Percentiles rank a stretch among this genome's conserved stretches.
Evolutionary conservation across 2,329 filamentous ascomycete genomes (phyloP).

Genomic region (Torrubiellomyces zombiae): DNA sequence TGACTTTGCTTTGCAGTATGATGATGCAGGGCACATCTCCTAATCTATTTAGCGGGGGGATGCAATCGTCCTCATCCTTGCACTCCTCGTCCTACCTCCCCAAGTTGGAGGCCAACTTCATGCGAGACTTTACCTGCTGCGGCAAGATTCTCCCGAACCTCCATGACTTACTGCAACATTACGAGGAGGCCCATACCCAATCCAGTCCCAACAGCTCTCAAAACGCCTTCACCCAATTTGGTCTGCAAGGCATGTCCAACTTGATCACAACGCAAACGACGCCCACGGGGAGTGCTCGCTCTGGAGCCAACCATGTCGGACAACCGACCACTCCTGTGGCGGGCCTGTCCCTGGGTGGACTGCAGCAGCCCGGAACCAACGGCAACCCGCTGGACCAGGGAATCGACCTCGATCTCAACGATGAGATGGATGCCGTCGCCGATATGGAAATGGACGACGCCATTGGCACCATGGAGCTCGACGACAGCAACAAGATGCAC

Average conservation of each 20-base stretch:
- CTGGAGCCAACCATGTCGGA: slow-evolving; percentile 12
- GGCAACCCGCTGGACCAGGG: slow-evolving; percentile 24
- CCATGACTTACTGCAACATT: slow-evolving; percentile 90
- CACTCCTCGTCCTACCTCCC: slow-evolving; percentile 94
- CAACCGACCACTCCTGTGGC: slow-evolving; percentile 15
- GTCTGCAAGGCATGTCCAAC: slow-evolving; percentile 15
- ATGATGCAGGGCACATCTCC: slow-evolving; percentile 96
- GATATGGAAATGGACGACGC: slow-evolving; percentile 96
- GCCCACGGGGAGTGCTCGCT: slow-evolving; percentile 13
- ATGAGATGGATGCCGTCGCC: slow-evolving; percentile 72
- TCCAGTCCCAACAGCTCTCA: slow-evolving; percentile 29
- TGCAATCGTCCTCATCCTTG: slow-evolving; percentile 79
- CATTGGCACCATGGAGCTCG: slow-evolving; percentile 47
- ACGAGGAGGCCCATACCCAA: slow-evolving; percentile 84
- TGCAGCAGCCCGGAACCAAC: slow-evolving; percentile 11
- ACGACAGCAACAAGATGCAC: slow-evolving; percentile 48
- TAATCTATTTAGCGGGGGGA: slow-evolving; percentile 36
- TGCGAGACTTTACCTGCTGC: slow-evolving; percentile 94
- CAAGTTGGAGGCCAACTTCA: slow-evolving; percentile 92
- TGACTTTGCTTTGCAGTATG: slow-evolving; percentile 47
- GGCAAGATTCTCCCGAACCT: slow-evolving; percentile 76
- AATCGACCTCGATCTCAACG: slow-evolving; percentile 21
- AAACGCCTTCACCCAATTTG: slow-evolving; percentile 23
- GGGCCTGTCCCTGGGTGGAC: slow-evolving; percentile 22
- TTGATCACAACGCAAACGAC: slow-evolving; percentile 17